phyloP scores from a whole-genome alignment of 2,329 filamentous ascomycete species.

The Aspergillus cejpii region DNA sequence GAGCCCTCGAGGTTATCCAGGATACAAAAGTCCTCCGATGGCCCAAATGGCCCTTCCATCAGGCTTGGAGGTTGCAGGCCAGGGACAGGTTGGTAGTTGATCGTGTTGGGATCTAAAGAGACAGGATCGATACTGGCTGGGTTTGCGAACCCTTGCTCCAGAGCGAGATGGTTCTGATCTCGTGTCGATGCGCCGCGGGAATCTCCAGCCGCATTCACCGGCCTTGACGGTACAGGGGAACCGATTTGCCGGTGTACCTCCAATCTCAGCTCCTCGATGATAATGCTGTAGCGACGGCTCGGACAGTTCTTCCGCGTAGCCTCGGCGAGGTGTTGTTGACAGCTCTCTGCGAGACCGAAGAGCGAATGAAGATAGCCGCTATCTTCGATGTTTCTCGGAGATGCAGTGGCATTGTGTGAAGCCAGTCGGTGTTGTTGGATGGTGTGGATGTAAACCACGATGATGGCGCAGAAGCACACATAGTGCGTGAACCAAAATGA shows the following conservation, averaged over 20 bases:
- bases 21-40: slow-evolving; percentile 24
- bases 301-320: slow-evolving; percentile 45
- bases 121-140: slow-evolving; percentile 1
- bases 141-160: slow-evolving; percentile 6
- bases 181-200: background rate
- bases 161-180: slow-evolving; percentile 1
- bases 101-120: slow-evolving; percentile 10
- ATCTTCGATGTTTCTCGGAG: slow-evolving; percentile 16
- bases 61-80: slow-evolving; percentile 19
- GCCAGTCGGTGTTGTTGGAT: slow-evolving; percentile 35
- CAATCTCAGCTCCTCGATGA: slow-evolving; percentile 42
- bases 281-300: slow-evolving; percentile 45
- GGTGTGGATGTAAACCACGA: slow-evolving; percentile 39
- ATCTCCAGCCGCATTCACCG: slow-evolving; percentile 1
- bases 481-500: slow-evolving; percentile 43
- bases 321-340: slow-evolving; percentile 42
- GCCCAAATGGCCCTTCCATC: slow-evolving; percentile 12
- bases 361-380: slow-evolving; percentile 25
- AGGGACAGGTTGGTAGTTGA: slow-evolving; percentile 14
- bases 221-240: slow-evolving; percentile 5
- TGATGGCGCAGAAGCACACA: slow-evolving; percentile 39
- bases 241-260: slow-evolving; percentile 38
- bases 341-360: slow-evolving; percentile 41
- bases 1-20: slow-evolving; percentile 35
- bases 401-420: slow-evolving; percentile 15